These are phyloP conservation scores for Kodamaea laetipori DNA, from an alignment of 805 yeast genomes.

Conservation along the genomic window DNA sequence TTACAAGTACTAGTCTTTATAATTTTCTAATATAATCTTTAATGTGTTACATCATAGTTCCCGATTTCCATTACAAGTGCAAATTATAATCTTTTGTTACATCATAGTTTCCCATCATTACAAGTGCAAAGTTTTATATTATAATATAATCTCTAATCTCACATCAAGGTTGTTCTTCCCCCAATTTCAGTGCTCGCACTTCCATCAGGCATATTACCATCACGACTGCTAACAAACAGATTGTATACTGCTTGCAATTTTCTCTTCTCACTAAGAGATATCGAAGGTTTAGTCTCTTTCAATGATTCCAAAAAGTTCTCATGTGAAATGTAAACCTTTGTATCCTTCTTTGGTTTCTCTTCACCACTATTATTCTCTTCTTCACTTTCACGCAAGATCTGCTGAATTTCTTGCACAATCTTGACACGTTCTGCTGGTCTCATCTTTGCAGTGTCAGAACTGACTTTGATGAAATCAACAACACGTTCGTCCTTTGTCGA, in stretches of 20 bases:
- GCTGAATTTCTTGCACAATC: conserved; percentile 45
- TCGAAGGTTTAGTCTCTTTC: conserved; percentile 83
- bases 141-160: conserved; percentile 15
- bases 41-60: no score
- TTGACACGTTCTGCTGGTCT: conserved; percentile 44
- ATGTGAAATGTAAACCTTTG: conserved; percentile 48
- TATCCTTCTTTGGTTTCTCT: conserved; percentile 13
- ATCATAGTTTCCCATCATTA: no score
- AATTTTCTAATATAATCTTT: no score
- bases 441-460: conserved; percentile 24
- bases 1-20: no score
- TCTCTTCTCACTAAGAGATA: conserved; percentile 67
- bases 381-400: conserved; percentile 27
- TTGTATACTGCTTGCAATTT: conserved; percentile 67
- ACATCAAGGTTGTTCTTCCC: conserved; percentile 82
- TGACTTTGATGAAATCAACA: conserved; percentile 48
- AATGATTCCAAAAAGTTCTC: conserved; percentile 64
- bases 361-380: conserved; percentile 10
- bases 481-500: conserved; percentile 18
- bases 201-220: conserved; percentile 88
- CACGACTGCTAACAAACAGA: conserved; percentile 74
- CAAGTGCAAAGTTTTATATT: background rate
- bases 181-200: conserved; percentile 79
- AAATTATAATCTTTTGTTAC: no score
- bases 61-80: no score